Percentiles rank a stretch among this genome's conserved stretches.
Evolutionary conservation across 306 rosid genomes (phyloP).

Genomic region (Medicago truncatula): MtrunA17r5.0-ANR NC_053042.1:1923001-1923500

Average conservation of each 20-base stretch:
- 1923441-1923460: not conserved
- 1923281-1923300: no score
- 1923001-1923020: no score
- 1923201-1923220: not conserved
- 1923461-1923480: not conserved
- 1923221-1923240: not conserved
- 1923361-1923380: no score
- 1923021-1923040: no score
- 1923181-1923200: not conserved
- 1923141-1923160: not conserved
- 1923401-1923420: not conserved
- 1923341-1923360: no score
- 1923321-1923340: no score
- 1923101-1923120: not conserved
- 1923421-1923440: not conserved
- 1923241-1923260: not conserved
- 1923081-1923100: not conserved
- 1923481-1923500: not conserved
- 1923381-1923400: no score
- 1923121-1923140: not conserved
- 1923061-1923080: no score
- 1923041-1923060: no score
- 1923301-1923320: no score
- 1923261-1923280: no score
- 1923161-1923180: not conserved